Evolutionary conservation across 2,329 filamentous ascomycete species (phyloP), one percentile per base, ranked within the genome.

Genomic region (Arthrobotrys sphaeroides): DNA sequence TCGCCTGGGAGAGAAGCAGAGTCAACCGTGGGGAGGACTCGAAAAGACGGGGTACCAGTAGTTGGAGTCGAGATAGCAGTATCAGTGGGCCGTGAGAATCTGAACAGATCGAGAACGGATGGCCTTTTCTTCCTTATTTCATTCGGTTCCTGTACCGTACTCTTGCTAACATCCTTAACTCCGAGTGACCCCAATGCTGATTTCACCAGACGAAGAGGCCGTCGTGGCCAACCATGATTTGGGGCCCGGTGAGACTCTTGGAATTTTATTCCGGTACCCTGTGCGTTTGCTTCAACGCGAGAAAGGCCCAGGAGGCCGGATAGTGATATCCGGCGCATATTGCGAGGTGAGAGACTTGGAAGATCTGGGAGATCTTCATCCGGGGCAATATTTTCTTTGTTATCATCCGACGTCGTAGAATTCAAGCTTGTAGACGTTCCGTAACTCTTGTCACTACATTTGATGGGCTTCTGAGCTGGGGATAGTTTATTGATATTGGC

Each of bases 341-440:
- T 36, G 9, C 18, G 28, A n/a, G 16, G 36, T 1, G 43, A 28
- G 13, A 38, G 3, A 2, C 10, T 53, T 16, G 24, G 66, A 33
- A 43, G 33, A 18, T 59, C 20, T 16, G 20, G 59, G 13, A 28
- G 4, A 20, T 6, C 9, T 38, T 42, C 24, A 16, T 57, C 28
- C 0, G 70, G 70, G 6, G 43, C 43, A 38, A 74, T 68, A 22
- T 74, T 74, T 28, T 74, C 70, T 33, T 74, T 74, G 43, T 74
- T 67, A 22, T 68, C 62, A 20, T 68, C 61, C 6, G 55, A 24
- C n/a, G 31, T 16, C 5, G 47, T 5, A 13, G 13, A 31, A 6
- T 38, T 20, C 38, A 33, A 49, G 31, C 10, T 28, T 13, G n/a
- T 7, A 5, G 22, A 31, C 2, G 16, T 16, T 18, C 38, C 13